Base-by-base conservation (phyloP, 371 early-diverging fungal genomes). In the Funneliformis caledonium region DNA sequence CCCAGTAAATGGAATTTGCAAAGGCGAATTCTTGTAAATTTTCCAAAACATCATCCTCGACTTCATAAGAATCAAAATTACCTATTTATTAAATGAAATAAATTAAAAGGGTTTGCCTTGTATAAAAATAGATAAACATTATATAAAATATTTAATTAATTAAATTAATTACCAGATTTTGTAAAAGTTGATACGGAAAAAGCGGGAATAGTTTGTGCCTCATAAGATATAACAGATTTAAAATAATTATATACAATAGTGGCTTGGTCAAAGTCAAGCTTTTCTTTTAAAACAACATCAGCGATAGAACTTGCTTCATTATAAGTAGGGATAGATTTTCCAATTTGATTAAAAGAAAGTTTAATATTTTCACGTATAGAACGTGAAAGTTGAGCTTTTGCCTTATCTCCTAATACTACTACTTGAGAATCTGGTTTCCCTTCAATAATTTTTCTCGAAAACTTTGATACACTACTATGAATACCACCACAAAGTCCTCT, bases 401-500 rank as follows among this genome's bases (percentile, higher is more conserved):
- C 95, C 92, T 98, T 98, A 88, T 96, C 96, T 84, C 98, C 99
- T 67, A 98, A 84, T 72, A 97, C 88, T 62, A 96, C 91, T 50
- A 85, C 69, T 33, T 83, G 83, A 14, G 87, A 78, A 16, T 91
- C 91, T 67, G 91, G 89, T 47, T 88, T 83, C 43, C 85, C 85
- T 47, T 87, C 88, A 56, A 96, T 31, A 82, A 85, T 87, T 74
- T 88, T 90, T 82, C 94, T 93, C 84, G 95, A 92, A 82, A 88
- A 89, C 89, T 97, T 97, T 86, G 97, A 91, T 47, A 99, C 94
- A 83, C 95, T 93, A 83, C 94, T 94, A 94, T 99, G 99, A 86
- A 98, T 96, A 92, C 97, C 98, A 87, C 98, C 98, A 90, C 99
- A 98, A 52, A 99, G 94, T 89, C 99, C 99, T 90, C 97, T 94